Evolutionary conservation across 805 yeast species (phyloP), one percentile per base, ranked within the genome.

Genomic region (Yarrowia deformans): DNA sequence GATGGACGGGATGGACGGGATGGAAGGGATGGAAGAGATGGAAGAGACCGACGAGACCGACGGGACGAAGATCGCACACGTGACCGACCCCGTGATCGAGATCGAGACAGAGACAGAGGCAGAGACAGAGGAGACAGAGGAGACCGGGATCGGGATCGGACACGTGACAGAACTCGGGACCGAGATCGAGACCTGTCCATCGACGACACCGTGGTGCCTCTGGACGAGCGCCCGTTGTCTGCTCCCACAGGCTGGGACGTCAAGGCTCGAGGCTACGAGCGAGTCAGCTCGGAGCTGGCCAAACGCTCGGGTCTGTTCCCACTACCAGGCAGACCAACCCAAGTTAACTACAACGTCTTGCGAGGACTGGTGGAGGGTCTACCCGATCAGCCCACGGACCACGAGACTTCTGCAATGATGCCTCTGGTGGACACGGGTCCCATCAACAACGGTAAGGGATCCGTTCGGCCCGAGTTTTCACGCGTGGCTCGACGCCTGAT

Each of bases 291-390:
- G 0, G 90, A 88, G 71, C 81, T 89, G 70, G 97, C 95, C 7
- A 92, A 91, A 74, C 79, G 90, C 18, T 85, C 91, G 1, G 97
- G 97, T 0, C 77, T 90, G 1, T 92, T 91, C 74, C 91, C 93
- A 1, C 80, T 85, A 18, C 94, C 95, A 0, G 72, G 72, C 14
- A 68, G 56, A 8, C 71, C 87, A 87, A 0, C 73, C 71, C 18
- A 69, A 49, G 49, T 63, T 68, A 46, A 71, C 49, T 55, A 66
- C 52, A 52, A 50, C n/a, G 61, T 52, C 8, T 16, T 66, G 34
- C 37, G 61, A 9, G 69, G 69, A 8, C 52, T 66, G 18, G 69
- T 40, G 43, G 73, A 68, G 66, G 72, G 46, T 40, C 56, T 69
- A 14, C 72, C 69, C 8, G 69, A 46, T 8, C 60, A 55, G 32